A percentile compares a stretch with the other conserved stretches of the same genome.
Conservation (phyloP, 2,329 filamentous ascomycete species). For the Juglanconis sp. region DNA sequence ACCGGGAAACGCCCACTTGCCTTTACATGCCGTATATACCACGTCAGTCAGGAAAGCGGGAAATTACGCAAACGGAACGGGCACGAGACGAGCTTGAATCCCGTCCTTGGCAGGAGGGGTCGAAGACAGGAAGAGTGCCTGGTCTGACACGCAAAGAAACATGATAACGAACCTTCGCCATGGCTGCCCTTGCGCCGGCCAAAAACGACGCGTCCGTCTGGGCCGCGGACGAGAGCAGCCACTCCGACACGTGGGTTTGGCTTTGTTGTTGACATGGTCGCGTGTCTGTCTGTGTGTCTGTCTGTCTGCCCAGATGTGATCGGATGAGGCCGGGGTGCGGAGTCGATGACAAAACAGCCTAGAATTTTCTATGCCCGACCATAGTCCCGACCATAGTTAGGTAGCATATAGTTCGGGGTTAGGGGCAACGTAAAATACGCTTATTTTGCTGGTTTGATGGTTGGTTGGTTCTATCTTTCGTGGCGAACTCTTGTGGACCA, state of each 20-base stretch:
- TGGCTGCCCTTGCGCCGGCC: slow-evolving; percentile 48
- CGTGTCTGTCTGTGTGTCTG: background rate
- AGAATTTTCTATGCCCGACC: background rate
- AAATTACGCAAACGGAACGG: background rate
- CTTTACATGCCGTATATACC: slow-evolving; percentile 11
- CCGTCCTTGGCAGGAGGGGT: background rate
- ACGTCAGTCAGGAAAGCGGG: background rate
- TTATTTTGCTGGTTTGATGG: too few relatives aligned
- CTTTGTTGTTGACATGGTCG: slow-evolving; percentile 21
- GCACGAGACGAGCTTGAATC: background rate
- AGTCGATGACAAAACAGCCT: background rate
- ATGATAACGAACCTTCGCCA: slow-evolving; percentile 40
- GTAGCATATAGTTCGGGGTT: too few relatives aligned
- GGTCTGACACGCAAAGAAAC: background rate
- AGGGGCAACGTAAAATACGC: too few relatives aligned
- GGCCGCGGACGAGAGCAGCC: slow-evolving; percentile 42
- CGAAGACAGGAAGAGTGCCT: background rate
- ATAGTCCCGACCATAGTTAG: too few relatives aligned
- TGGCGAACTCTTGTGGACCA: too few relatives aligned
- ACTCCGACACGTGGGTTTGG: slow-evolving; percentile 45
- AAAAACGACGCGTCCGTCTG: slow-evolving; percentile 41
- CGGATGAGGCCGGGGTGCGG: too few relatives aligned
- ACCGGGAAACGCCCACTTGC: slow-evolving; percentile 62
- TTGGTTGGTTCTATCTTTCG: too few relatives aligned
- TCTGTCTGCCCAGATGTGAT: background rate